Evolutionary conservation across 2,329 filamentous ascomycete genomes (phyloP), one percentile per base, ranked within the genome.

Genomic region (Ophiostoma sp.): DNA sequence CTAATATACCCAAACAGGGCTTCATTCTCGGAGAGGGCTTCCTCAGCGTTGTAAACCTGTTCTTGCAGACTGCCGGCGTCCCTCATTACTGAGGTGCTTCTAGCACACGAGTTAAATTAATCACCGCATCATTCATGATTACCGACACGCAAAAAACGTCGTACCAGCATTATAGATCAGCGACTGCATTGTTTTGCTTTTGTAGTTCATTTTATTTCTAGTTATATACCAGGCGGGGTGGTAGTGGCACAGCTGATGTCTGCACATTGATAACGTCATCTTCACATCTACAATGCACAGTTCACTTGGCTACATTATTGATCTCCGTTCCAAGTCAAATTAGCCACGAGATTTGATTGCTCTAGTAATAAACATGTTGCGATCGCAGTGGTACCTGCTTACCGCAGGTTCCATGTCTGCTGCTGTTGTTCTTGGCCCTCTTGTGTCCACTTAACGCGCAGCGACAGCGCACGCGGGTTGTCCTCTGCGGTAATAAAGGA

Each of bases 21-120:
- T 87, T 98, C 70, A 97, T 99, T 72, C 81, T 99, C 7, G 93
- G 94, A 0, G 94, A 98, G 77, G 94, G 94, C 0, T 87, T 98
- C 72, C 81, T 97, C 72, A 97, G 93, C 75, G 97, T 99, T 74
- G 84, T 95, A 40, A 98, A 97, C 76, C 78, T 99, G 68, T 79
- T 90, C 8, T 80, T 99, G 75, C 92, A 96, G 68, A 93, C 90
- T 76, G 81, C 88, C 9, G 71, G 72, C 14, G 72, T 73, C 5
- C 72, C 72, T 65, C 72, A 72, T 4, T 45, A 66, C 11, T 73
- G 68, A 12, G 18, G 27, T 27, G 27, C 27, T 27, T 27, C 27
- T 27, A 27, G 27, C 27, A 27, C 27, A 27, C 27, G 27, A 27
- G 1, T 27, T 27, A 27, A 27, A 27, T 2, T 27, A 27, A 27